Base-by-base conservation (phyloP, 2,329 filamentous ascomycete species). In the Paramyrothecium sp. region DNA sequence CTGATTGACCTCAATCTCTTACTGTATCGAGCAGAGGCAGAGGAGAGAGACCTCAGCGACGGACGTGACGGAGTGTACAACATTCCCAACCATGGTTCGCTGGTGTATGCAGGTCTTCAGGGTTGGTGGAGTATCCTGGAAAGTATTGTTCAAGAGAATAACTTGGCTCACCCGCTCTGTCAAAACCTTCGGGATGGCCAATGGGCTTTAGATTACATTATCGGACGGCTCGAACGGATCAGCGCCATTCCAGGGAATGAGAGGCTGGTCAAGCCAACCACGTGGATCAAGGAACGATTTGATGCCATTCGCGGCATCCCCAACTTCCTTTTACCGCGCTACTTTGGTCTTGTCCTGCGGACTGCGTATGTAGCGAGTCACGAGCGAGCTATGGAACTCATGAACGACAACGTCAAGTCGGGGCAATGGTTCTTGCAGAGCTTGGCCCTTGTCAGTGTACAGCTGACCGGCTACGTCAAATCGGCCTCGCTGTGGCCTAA, bases 81-180 rank as follows among this genome's bases (percentile, higher is more conserved):
- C 54, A 89, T 99, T 61, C 95, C 95, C 2, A 88, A 88, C 1
- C 81, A 92, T 68, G 94, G 93, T 2, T 87, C 89, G 58, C 82
- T 97, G 47, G 91, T 97, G 2, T 99, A 98, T 72, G 94, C 94
- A 59, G 95, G 95, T 59, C 81, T 99, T n/a, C 95, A 99, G 72
- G 96, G 96, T 41, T 99, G 95, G 94, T 97, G 94, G 92, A 97
- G 92, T 70, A 80, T 97, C 1, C 78, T 99, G 47, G 89, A 92
- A 65, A 82, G 90, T 57, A 89, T 99, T 60, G 90, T 98, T 65
- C 84, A 82, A 53, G 87, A 95, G 61, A 99, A 99, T 71, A 87
- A 98, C 69, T 84, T 99, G 10, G 95, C 91, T 1, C 95, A 99
- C 70, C 91, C 95, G 0, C 82, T 99, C 12, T 98, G 94, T 73